A percentile compares a stretch with the other conserved stretches of the same genome.
These are phyloP conservation scores for Alternaria sp. DNA, from an alignment of 2,329 filamentous ascomycete species.

Conservation along the genomic window DNA sequence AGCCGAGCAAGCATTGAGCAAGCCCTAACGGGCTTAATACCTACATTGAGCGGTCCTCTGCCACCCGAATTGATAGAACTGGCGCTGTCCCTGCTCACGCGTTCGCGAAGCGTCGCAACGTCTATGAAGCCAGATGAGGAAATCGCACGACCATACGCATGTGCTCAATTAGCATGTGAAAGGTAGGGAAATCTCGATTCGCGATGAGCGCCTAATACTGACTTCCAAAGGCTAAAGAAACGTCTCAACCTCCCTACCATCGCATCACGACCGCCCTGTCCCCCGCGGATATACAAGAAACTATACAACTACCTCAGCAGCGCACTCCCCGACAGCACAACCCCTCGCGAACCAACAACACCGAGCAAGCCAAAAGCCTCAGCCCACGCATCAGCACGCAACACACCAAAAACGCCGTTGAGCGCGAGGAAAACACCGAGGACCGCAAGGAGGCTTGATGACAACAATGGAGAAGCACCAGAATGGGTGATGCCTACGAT, in stretches of 20 bases:
- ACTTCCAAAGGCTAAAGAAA: conserved; percentile 67
- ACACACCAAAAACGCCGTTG: conserved; percentile 35
- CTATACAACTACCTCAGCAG: conserved; percentile 81
- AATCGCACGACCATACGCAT: conserved; percentile 47
- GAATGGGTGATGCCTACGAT: conserved; percentile 74
- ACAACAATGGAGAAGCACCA: conserved; percentile 27
- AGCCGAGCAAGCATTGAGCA: conserved; percentile 37
- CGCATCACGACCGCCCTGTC: conserved; percentile 43
- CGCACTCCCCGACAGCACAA: conserved; percentile 61
- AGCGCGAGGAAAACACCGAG: conserved; percentile 30
- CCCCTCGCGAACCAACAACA: conserved; percentile 35
- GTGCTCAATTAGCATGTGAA: conserved; percentile 74
- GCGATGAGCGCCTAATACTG: no score
- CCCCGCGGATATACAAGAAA: conserved; percentile 72
- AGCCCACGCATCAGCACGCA: conserved; percentile 27
- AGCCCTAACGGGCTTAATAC: conserved; percentile 51
- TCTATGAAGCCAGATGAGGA: conserved; percentile 47
- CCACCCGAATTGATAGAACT: conserved; percentile 43
- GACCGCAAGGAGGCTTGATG: conserved; percentile 21
- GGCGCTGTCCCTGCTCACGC: conserved; percentile 42
- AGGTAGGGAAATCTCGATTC: no score
- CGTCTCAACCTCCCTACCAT: conserved; percentile 45
- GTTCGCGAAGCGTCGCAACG: conserved; percentile 57
- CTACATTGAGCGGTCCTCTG: conserved; percentile 43
- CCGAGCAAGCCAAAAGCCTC: conserved; percentile 39